Evolutionary conservation across 1,284 basidiomycete genomes (phyloP).

Genomic region (Trichosporon sp.): DNA sequence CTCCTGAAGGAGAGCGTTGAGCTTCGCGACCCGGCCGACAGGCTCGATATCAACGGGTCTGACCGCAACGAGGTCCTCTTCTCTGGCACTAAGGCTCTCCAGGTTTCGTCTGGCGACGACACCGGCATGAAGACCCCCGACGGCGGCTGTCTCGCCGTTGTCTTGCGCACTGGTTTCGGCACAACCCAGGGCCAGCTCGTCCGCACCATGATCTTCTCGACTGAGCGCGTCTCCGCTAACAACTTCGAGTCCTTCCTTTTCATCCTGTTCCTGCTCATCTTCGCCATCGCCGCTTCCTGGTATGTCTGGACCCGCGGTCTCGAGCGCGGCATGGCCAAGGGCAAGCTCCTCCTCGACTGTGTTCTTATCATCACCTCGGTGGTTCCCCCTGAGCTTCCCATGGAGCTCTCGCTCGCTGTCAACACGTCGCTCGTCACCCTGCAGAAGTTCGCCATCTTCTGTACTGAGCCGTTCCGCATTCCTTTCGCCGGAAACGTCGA

Average conservation of each 20-base stretch:
- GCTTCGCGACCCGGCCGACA: conserved; percentile 73
- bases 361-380: conserved; percentile 93
- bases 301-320: conserved; percentile 97
- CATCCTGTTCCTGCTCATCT: conserved; percentile 92
- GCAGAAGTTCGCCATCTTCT: conserved; percentile 92
- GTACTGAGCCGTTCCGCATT: conserved; percentile 95
- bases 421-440: conserved; percentile 91
- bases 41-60: conserved; percentile 75
- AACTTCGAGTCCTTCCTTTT: conserved; percentile 91
- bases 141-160: conserved; percentile 83
- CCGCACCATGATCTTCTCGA: conserved; percentile 95
- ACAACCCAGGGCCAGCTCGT: conserved; percentile 94
- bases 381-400: conserved; percentile 91
- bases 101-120: conserved; percentile 62
- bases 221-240: conserved; percentile 90
- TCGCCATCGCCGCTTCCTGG: conserved; percentile 91
- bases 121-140: conserved; percentile 66
- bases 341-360: conserved; percentile 88
- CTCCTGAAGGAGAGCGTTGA: conserved; percentile 90
- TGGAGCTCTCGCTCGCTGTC: conserved; percentile 92
- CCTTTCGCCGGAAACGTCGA: conserved; percentile 90
- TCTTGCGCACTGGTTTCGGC: conserved; percentile 93
- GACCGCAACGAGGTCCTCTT: conserved; percentile 90
- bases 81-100: conserved; percentile 90
- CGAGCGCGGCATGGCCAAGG: conserved; percentile 85